phyloP scores from a whole-genome alignment of 352 stramenopile species.

The Phytopythium mirpurense region DNA sequence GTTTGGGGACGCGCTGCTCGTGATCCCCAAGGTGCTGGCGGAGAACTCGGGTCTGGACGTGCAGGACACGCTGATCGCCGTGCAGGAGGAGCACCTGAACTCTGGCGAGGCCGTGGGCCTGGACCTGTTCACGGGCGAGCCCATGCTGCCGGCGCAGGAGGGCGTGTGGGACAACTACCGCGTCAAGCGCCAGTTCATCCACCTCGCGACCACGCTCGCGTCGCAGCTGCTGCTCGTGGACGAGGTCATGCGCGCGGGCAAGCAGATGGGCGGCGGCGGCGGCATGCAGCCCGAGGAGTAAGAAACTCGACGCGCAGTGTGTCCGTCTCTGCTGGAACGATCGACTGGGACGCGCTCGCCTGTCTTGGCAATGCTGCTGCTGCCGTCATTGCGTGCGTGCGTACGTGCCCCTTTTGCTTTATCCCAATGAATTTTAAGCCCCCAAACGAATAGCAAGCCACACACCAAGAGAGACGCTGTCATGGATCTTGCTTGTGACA shows the following conservation, averaged over 20 bases:
- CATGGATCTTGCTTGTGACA: too few species aligned
- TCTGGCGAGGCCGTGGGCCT: conserved; percentile 92
- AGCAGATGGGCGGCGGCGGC: conserved; percentile 91
- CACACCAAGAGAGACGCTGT: background rate
- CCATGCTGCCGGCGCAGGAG: conserved; percentile 94
- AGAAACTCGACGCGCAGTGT: conserved; percentile 1
- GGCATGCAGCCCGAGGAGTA: conserved; percentile 63
- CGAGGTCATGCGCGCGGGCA: conserved; percentile 98
- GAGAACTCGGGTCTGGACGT: conserved; percentile 85
- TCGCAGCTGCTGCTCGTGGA: conserved; percentile 98
- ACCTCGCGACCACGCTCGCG: conserved; percentile 97
- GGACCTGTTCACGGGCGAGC: conserved; percentile 94
- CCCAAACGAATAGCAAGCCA: background rate
- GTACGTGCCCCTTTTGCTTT: background rate
- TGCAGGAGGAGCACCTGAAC: conserved; percentile 94
- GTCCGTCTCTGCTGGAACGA: too few species aligned
- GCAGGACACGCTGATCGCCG: conserved; percentile 95
- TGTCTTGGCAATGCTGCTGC: background rate
- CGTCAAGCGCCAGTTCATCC: conserved; percentile 98
- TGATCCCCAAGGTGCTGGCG: conserved; percentile 98
- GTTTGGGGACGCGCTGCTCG: conserved; percentile 95
- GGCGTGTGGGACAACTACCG: conserved; percentile 99
- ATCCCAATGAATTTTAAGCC: conserved; percentile 4
- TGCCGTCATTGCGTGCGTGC: too few species aligned
- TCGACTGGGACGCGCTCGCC: background rate